These are phyloP conservation scores for Lachnellula suecica DNA, from an alignment of 2,329 filamentous ascomycete species.

Conservation along the genomic window DNA sequence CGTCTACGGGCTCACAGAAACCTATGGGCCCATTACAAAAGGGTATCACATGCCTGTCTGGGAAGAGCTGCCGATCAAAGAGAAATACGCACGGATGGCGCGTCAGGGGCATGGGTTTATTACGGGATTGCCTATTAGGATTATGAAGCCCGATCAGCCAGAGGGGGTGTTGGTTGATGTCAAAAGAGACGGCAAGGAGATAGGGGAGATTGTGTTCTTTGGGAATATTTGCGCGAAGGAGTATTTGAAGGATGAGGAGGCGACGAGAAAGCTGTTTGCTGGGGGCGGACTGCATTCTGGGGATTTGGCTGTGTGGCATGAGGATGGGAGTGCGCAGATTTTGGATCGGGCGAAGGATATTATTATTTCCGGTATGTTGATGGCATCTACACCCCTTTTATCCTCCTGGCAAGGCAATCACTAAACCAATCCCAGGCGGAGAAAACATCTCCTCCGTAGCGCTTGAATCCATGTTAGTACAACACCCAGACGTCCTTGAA, in stretches of 20 bases:
- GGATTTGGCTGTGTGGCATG: conserved; percentile 90
- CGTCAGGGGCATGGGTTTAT: conserved; percentile 91
- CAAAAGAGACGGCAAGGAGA: conserved; percentile 67
- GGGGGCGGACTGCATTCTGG: conserved; percentile 87
- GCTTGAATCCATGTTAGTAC: conserved; percentile 83
- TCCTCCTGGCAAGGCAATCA: background rate
- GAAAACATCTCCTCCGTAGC: conserved; percentile 97
- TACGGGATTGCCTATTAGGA: conserved; percentile 74
- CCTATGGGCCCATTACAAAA: conserved; percentile 94
- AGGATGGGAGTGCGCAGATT: conserved; percentile 88
- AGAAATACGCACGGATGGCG: conserved; percentile 88
- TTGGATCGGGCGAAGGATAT: conserved; percentile 95
- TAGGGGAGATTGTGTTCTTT: conserved; percentile 80
- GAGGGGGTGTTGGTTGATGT: conserved; percentile 68
- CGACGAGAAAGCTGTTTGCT: conserved; percentile 81
- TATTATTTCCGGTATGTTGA: conserved; percentile 79
- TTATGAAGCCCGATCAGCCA: conserved; percentile 77
- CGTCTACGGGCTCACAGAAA: conserved; percentile 87
- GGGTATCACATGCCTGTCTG: conserved; percentile 85
- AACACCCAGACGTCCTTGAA: conserved; percentile 87
- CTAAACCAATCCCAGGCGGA: conserved; percentile 58
- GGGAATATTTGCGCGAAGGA: conserved; percentile 92
- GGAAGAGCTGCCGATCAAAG: conserved; percentile 69
- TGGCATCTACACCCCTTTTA: background rate
- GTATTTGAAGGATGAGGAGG: conserved; percentile 87